phyloP scores from a whole-genome alignment of 805 yeast species.

The Pichia exigua region DNA sequence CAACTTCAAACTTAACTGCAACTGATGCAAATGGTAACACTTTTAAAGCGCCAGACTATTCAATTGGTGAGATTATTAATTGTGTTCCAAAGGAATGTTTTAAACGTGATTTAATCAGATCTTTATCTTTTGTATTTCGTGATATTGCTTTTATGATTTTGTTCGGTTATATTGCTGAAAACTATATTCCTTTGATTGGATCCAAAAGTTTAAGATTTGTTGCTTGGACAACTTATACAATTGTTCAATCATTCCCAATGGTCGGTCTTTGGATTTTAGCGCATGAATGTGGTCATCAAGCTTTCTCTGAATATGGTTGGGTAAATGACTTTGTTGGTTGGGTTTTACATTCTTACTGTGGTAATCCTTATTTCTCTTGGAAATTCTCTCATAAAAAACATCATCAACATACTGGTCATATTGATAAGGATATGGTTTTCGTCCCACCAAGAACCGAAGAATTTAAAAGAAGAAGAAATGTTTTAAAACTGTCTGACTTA shows the following conservation, averaged over 20 bases:
- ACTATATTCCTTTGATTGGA: conserved; percentile 35
- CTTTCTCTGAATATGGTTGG: conserved; percentile 46
- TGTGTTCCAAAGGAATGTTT: conserved; percentile 58
- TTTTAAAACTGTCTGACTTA: conserved; percentile 34
- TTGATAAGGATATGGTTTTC: conserved; percentile 53
- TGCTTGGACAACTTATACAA: conserved; percentile 35
- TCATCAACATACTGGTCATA: conserved; percentile 57
- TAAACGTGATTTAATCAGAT: conserved; percentile 41
- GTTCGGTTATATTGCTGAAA: conserved; percentile 37
- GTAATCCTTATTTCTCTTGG: conserved; percentile 60
- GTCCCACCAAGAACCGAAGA: conserved; percentile 47
- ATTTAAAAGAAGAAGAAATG: conserved; percentile 28
- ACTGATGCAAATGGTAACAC: conserved; percentile 45
- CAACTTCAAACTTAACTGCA: conserved; percentile 25
- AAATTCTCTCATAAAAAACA: conserved; percentile 53
- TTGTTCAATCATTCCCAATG: conserved; percentile 38
- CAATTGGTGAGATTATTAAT: conserved; percentile 48
- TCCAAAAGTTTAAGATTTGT: conserved; percentile 30
- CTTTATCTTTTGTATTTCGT: conserved; percentile 45
- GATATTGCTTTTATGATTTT: conserved; percentile 39
- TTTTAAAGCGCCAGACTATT: conserved; percentile 54
- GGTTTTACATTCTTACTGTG: conserved; percentile 48
- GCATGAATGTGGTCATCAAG: conserved; percentile 60
- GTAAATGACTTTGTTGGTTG: conserved; percentile 54
- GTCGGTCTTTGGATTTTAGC: conserved; percentile 59